phyloP scores from a whole-genome alignment of 2,329 filamentous ascomycete species.

The Neofusicoccum ribis region DNA sequence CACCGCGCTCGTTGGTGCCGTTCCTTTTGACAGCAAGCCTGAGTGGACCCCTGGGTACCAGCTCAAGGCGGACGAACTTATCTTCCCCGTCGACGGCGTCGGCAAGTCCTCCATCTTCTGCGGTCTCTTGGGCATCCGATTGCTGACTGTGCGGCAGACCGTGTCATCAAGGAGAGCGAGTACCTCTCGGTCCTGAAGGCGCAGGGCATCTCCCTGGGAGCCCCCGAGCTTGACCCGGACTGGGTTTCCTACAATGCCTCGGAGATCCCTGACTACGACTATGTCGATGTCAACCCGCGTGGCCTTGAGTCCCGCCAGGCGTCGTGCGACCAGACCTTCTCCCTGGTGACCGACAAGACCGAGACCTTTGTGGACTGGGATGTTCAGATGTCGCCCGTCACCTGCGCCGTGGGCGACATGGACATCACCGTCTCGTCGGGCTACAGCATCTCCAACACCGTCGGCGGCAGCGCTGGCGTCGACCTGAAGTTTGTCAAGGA shows the following conservation, averaged over 20 bases:
- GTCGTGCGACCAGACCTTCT: constrained; percentile 17
- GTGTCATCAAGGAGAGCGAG: not conserved
- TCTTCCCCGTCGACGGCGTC: not conserved
- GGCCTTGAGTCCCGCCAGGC: not conserved
- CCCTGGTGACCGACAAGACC: constrained; percentile 28
- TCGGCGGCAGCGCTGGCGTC: constrained; percentile 25
- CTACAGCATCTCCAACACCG: constrained; percentile 36
- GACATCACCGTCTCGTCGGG: constrained; percentile 36
- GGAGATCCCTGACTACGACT: not conserved
- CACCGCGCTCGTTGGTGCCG: not conserved
- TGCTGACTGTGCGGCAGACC: not conserved
- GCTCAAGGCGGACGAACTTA: not conserved
- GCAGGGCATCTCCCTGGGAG: not conserved
- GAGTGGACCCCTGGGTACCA: not conserved
- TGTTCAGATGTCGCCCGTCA: constrained; percentile 38
- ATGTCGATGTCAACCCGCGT: not conserved
- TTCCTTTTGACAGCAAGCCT: not conserved
- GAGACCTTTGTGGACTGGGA: constrained; percentile 43
- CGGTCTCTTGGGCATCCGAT: no score
- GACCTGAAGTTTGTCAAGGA: constrained; percentile 27
- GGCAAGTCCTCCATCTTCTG: not conserved
- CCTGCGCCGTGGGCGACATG: constrained; percentile 30
- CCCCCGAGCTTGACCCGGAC: not conserved
- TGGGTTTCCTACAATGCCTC: not conserved
- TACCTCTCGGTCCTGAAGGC: constrained; percentile 14